Percentiles rank a stretch among this genome's conserved stretches.
These are phyloP conservation scores for Chytridium lagenaria DNA, from an alignment of 371 early-diverging fungal genomes.

Conservation along the genomic window DNA sequence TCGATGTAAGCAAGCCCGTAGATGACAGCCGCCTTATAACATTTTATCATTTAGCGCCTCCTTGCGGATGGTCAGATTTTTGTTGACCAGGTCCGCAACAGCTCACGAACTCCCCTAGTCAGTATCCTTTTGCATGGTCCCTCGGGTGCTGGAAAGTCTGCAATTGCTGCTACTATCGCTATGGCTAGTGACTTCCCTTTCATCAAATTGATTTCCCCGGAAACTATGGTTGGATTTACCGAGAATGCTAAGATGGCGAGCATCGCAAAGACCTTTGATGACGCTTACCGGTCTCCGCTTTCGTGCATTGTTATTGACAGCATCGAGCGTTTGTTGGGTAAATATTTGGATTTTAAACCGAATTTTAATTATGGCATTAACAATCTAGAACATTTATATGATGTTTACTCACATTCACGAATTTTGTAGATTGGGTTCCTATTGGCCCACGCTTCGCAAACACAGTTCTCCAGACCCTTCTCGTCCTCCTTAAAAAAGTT, in stretches of 20 bases:
- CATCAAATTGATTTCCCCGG: constrained; percentile 98
- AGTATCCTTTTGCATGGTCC: constrained; percentile 90
- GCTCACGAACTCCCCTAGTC: constrained; percentile 84
- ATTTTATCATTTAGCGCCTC: constrained; percentile 59
- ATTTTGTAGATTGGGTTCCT: constrained; percentile 86
- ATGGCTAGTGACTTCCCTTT: constrained; percentile 96
- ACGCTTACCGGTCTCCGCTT: constrained; percentile 97
- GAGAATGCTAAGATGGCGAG: constrained; percentile 93
- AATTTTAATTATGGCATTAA: no score
- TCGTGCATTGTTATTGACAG: constrained; percentile 98
- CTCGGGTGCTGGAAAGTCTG: constrained; percentile 96
- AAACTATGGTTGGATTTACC: constrained; percentile 94
- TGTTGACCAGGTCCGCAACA: constrained; percentile 86
- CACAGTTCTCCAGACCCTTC: constrained; percentile 92
- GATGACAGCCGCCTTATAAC: no score
- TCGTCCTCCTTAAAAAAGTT: constrained; percentile 88
- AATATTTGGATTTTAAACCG: no score
- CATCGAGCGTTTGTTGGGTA: constrained; percentile 91
- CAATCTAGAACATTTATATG: no score
- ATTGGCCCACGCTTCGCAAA: constrained; percentile 99
- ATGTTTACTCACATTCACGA: not conserved
- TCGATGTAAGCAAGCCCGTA: constrained; percentile 69
- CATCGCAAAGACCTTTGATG: constrained; percentile 94
- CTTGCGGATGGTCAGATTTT: constrained; percentile 82
- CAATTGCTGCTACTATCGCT: constrained; percentile 96